Evolutionary conservation across 1,139 yeast genomes (phyloP).

Genomic region (Williopsis jadinii): DNA sequence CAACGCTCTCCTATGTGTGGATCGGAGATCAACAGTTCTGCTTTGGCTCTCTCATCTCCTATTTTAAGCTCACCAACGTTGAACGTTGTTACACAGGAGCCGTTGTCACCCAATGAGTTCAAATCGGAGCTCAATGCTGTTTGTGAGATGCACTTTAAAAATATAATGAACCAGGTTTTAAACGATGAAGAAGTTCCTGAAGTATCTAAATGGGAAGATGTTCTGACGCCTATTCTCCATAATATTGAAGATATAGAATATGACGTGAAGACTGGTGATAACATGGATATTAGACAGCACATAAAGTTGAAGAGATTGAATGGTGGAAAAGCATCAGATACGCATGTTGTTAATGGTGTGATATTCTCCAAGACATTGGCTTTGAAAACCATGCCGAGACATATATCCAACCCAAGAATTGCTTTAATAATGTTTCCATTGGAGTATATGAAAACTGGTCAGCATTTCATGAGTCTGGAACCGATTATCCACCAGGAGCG

Average conservation of each 20-base stretch:
- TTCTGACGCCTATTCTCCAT: constrained; percentile 39
- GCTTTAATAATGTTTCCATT: constrained; percentile 84
- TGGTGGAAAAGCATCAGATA: constrained; percentile 62
- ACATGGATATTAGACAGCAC: constrained; percentile 79
- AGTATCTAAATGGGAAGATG: constrained; percentile 48
- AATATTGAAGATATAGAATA: constrained; percentile 43
- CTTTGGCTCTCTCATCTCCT: constrained; percentile 8
- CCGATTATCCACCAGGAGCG: constrained; percentile 84
- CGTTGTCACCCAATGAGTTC: constrained; percentile 3
- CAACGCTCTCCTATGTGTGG: constrained; percentile 7
- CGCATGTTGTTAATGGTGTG: constrained; percentile 66
- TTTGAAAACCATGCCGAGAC: constrained; percentile 68
- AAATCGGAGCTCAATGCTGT: constrained; percentile 29
- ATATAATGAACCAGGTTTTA: constrained; percentile 50
- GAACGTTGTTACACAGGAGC: constrained; percentile 1
- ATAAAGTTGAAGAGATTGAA: constrained; percentile 78
- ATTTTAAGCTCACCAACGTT: constrained; percentile 4
- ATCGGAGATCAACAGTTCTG: constrained; percentile 6
- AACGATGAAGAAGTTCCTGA: constrained; percentile 57
- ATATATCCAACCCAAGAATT: constrained; percentile 61
- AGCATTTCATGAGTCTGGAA: constrained; percentile 68
- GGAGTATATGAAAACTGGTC: constrained; percentile 72
- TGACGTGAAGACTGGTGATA: constrained; percentile 57
- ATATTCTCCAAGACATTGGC: constrained; percentile 84
- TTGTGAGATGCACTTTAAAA: constrained; percentile 26